Evolutionary conservation across 148 eudicot genomes (phyloP), one percentile per base, ranked within the genome.

Genomic region (Chenopodium formosanum): DNA sequence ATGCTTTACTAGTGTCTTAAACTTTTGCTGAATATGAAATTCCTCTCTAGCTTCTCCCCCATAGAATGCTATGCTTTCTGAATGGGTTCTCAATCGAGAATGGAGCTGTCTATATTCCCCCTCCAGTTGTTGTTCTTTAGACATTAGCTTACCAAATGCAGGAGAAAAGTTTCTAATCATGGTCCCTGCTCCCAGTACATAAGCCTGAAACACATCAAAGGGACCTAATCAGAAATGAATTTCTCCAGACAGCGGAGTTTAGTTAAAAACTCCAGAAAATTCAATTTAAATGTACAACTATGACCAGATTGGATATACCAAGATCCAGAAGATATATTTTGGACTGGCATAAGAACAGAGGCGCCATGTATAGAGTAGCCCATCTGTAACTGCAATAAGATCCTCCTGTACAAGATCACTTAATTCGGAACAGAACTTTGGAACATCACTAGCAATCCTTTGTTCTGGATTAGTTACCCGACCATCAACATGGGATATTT

Each of bases 321-420:
- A 78, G 73, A 96, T 94, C 97, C 98, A 96, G 70, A 94, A 83
- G 16, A 96, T 81, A 88, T 94, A 96, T 90, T 94, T 96, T 40
- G 99, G 99, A 86, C 99, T 96, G 31, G 99, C 98, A 85, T 96
- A 96, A 53, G 99, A 94, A 91, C 99, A 94, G 65, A 96, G 91
- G 78, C 99, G 98, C 99, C 98, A 96, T 32, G 99, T 86, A 85
- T 96, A 96, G 66, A 94, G 92, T 81, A 96, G 32, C 63, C 95
- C 97, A 88, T 96, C 99, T 70, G 97, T 85, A 83, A 96, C 97
- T 69, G 98, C 99, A 76, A 83, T 90, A n/a, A 96, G 94, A 88
- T 96, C 98, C 84, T 96, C 99, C 81, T 92, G 98, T 72, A 96
- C 92, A 87, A 96, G 94, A 78, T 94, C 98, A 87, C 99, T 96